A percentile compares a stretch with the other conserved stretches of the same genome.
Conservation (phyloP, 306 rosid genomes). For the Cucurbita ficifolia region DNA sequence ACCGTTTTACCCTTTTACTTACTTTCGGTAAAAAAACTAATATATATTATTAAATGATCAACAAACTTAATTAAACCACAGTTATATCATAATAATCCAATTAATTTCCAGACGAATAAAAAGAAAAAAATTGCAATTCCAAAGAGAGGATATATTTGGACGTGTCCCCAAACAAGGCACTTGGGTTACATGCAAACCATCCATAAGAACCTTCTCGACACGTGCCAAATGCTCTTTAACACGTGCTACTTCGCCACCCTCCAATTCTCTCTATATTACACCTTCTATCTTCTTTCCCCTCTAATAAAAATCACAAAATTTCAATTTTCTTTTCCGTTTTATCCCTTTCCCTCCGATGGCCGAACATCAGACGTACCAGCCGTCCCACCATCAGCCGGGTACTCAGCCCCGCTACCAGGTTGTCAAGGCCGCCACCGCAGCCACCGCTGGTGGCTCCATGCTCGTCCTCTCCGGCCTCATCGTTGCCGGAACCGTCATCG, state of each 20-base stretch:
- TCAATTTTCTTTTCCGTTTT: background rate
- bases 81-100: background rate
- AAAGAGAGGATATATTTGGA: background rate
- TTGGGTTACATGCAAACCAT: slow-evolving; percentile 32
- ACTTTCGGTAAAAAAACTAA: no score
- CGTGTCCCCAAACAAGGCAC: background rate
- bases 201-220: slow-evolving; percentile 44
- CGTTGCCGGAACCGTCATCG: slow-evolving; percentile 42
- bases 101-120: background rate
- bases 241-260: slow-evolving; percentile 25
- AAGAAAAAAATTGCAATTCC: background rate
- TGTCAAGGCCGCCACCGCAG: slow-evolving; percentile 53
- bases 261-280: background rate
- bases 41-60: no score
- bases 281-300: background rate
- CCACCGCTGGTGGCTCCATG: slow-evolving; percentile 56
- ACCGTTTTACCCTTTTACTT: no score
- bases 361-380: slow-evolving; percentile 13
- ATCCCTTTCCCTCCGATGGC: slow-evolving; percentile 21
- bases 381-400: background rate
- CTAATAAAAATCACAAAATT: no score
- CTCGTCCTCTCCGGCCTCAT: slow-evolving; percentile 42
- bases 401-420: slow-evolving; percentile 21
- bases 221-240: slow-evolving; percentile 20
- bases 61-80: background rate